phyloP scores from a whole-genome alignment of 208 protist species.

The Trypanosoma scelopori region DNA sequence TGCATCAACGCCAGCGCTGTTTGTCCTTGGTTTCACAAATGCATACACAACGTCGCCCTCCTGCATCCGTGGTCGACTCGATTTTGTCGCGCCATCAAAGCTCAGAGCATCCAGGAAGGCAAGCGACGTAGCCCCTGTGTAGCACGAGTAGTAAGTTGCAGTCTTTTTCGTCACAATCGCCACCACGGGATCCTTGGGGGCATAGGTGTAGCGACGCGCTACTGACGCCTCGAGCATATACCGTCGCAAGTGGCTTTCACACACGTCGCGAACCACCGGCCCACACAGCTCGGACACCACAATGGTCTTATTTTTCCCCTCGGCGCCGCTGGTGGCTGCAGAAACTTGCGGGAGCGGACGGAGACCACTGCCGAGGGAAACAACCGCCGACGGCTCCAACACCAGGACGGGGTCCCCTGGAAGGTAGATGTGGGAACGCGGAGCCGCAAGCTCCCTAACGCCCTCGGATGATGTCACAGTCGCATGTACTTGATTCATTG shows the following conservation, averaged over 20 bases:
- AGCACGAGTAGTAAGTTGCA: constrained; percentile 65
- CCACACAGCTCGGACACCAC: constrained; percentile 67
- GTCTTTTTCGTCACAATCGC: constrained; percentile 57
- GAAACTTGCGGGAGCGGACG: constrained; percentile 28
- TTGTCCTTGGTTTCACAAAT: constrained; percentile 47
- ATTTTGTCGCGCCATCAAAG: constrained; percentile 87
- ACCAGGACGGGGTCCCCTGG: constrained; percentile 79
- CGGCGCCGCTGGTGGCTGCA: not conserved
- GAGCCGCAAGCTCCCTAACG: constrained; percentile 52
- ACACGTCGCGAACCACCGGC: constrained; percentile 31
- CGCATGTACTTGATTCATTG: not conserved
- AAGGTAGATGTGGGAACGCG: constrained; percentile 67
- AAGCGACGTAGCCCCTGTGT: constrained; percentile 44
- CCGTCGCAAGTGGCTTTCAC: constrained; percentile 28
- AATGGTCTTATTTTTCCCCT: constrained; percentile 19
- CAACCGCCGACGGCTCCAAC: constrained; percentile 39
- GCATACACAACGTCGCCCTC: constrained; percentile 82
- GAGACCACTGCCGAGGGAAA: constrained; percentile 68
- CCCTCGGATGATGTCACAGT: not conserved
- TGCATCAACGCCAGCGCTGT: not conserved
- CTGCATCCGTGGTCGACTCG: constrained; percentile 60
- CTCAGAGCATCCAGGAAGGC: constrained; percentile 68
- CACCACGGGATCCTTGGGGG: constrained; percentile 67
- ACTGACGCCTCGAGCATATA: constrained; percentile 61
- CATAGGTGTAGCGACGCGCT: constrained; percentile 54